Evolutionary conservation across 1,284 basidiomycete species (phyloP).

Genomic region (Trichosporon coremiiforme): DNA sequence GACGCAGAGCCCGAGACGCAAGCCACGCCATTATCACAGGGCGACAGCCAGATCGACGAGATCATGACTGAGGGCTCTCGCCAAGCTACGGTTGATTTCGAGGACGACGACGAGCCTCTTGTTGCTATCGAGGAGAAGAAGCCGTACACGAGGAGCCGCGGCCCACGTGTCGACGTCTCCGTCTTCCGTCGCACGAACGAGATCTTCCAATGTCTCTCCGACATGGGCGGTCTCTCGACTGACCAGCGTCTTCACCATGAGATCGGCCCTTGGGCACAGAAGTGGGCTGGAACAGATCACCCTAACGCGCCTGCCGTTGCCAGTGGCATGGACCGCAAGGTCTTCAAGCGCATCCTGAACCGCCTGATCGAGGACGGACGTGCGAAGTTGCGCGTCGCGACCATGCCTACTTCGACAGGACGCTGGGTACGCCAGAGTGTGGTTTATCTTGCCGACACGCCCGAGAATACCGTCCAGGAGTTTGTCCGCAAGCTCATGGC

Average conservation of each 20-base stretch:
- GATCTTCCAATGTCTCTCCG: conserved; percentile 39
- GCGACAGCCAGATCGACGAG: background rate
- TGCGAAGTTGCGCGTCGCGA: conserved; percentile 40
- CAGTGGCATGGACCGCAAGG: conserved; percentile 46
- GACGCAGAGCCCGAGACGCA: background rate
- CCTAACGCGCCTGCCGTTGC: conserved; percentile 40
- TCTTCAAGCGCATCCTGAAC: conserved; percentile 34
- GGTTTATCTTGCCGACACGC: conserved; percentile 34
- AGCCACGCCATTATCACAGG: background rate
- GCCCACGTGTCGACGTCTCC: conserved; percentile 39
- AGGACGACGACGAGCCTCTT: conserved; percentile 12
- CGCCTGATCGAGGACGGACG: conserved; percentile 37
- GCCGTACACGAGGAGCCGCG: background rate
- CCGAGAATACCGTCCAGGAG: conserved; percentile 32
- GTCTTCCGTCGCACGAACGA: conserved; percentile 41
- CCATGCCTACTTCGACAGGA: conserved; percentile 44
- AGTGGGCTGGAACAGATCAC: conserved; percentile 44
- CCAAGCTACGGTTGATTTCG: background rate
- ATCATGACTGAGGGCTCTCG: background rate
- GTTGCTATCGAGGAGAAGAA: conserved; percentile 12
- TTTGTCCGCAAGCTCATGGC: conserved; percentile 38
- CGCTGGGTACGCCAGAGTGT: conserved; percentile 39
- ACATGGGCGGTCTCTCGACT: conserved; percentile 39
- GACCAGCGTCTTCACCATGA: conserved; percentile 36
- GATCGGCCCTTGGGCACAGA: conserved; percentile 41